Conservation (phyloP, 768 basidiomycete species). For the Tulasnella sp. region DNA sequence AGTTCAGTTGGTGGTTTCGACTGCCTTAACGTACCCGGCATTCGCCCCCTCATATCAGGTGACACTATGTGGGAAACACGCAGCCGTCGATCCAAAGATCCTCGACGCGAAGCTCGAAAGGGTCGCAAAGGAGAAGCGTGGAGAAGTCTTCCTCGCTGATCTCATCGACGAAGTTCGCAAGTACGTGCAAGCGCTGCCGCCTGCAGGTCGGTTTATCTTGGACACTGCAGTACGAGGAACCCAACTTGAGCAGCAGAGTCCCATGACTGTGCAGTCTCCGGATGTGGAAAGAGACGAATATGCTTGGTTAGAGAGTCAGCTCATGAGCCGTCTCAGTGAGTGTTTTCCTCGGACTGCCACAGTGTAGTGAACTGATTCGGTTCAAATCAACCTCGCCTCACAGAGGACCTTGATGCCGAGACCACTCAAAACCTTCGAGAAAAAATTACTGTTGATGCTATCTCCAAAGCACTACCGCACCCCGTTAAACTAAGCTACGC, state of each 20-base stretch:
- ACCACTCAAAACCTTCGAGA: background rate
- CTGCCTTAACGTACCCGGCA: background rate
- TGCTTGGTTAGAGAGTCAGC: background rate
- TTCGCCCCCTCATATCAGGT: background rate
- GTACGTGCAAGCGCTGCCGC: background rate
- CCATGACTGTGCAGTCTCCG: background rate
- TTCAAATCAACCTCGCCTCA: background rate
- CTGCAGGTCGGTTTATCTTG: background rate
- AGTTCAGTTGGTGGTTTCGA: background rate
- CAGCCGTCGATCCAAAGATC: background rate
- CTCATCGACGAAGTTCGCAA: background rate
- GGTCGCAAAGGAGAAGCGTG: background rate
- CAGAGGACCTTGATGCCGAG: background rate
- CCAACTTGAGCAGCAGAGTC: background rate
- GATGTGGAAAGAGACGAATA: background rate
- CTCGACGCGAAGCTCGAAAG: background rate
- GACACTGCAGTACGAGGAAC: background rate
- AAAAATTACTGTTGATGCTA: background rate
- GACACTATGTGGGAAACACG: no score
- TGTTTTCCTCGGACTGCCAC: background rate
- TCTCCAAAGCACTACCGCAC: background rate
- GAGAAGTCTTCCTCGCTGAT: background rate
- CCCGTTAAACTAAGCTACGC: no score
- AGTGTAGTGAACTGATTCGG: background rate
- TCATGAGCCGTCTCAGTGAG: background rate